Evolutionary conservation across 2,329 filamentous ascomycete genomes (phyloP), one percentile per base, ranked within the genome.

Genomic region (Cladosporium sp.): DNA sequence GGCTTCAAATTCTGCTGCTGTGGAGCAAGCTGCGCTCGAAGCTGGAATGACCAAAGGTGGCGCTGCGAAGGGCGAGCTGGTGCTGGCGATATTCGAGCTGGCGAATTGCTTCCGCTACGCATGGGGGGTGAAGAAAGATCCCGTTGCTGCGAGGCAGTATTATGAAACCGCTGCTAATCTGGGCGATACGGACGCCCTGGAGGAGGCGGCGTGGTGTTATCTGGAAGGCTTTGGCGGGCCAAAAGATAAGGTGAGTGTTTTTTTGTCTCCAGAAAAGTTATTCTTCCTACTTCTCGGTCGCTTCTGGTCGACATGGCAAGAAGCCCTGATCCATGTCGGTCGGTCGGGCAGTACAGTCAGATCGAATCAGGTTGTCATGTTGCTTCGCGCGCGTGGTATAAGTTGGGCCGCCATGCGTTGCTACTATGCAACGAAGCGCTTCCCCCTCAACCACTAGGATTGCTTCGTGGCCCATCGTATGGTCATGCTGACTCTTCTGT

Each of bases 141-240:
- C 91, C 35, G 81, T 90, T 53, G 94, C 94, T 47, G 94, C 94
- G 50, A 80, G 81, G 66, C 80, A 96, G 81, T 99, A 97, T 74
- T 99, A 97, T 74, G 93, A 97, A 76, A 97, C 93, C 9, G 94
- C 94, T 25, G 94, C 94, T 60, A 97, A 99, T 72, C 77, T 99
- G 64, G 94, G 94, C 60, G 94, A 99, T 74, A 90, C 90, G 44
- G 94, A 99, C 77, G 94, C 92, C 58, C 96, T 97, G 92, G 96
- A 97, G 71, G 93, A 97, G 74, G 88, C 88, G 55, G 94, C 87
- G 35, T 96, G 91, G 91, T 99, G 94, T 78, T 97, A 94, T 80
- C 75, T 95, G 25, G 89, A 97, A 71, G 94, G 94, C n/a, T 96
- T 96, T 74, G 94, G 94, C 34, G 93, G 91, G 70, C 94, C 91